Conservation (phyloP, 1,284 basidiomycete genomes). For the Cutaneotrichosporon spelunceum region DNA sequence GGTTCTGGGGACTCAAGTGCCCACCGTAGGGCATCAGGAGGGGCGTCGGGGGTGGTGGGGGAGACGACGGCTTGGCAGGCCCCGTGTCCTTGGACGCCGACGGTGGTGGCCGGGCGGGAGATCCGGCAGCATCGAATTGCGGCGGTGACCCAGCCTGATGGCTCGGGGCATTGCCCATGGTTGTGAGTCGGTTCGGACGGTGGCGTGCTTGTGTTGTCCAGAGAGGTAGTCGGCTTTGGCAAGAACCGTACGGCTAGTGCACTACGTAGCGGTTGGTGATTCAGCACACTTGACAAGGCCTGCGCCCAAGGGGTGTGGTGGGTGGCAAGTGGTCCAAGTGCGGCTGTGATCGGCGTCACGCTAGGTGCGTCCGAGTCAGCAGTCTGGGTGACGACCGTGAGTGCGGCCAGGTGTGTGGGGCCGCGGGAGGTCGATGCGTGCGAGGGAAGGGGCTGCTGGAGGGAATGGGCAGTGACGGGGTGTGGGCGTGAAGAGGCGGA, state of each 20-base stretch:
- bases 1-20: conserved; percentile 77
- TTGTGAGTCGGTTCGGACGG: background rate
- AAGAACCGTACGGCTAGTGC: background rate
- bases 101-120: conserved; percentile 8
- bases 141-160: conserved; percentile 20
- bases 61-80: conserved; percentile 36
- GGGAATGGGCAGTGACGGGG: background rate
- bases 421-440: background rate
- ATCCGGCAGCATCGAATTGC: background rate
- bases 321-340: background rate
- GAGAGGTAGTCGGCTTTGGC: background rate
- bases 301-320: background rate
- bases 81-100: conserved; percentile 22
- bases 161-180: conserved; percentile 43
- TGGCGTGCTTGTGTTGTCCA: background rate
- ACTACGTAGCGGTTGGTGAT: background rate
- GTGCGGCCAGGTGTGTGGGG: background rate
- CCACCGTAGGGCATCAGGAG: conserved; percentile 59
- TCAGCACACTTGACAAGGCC: background rate
- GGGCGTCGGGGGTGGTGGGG: conserved; percentile 64
- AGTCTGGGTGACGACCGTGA: background rate
- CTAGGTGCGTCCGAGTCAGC: background rate
- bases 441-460: too few species aligned
- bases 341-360: background rate
- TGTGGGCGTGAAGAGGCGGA: background rate